These are phyloP conservation scores for Mycena citricolor DNA, from an alignment of 1,284 basidiomycete genomes.

Conservation along the genomic window DNA sequence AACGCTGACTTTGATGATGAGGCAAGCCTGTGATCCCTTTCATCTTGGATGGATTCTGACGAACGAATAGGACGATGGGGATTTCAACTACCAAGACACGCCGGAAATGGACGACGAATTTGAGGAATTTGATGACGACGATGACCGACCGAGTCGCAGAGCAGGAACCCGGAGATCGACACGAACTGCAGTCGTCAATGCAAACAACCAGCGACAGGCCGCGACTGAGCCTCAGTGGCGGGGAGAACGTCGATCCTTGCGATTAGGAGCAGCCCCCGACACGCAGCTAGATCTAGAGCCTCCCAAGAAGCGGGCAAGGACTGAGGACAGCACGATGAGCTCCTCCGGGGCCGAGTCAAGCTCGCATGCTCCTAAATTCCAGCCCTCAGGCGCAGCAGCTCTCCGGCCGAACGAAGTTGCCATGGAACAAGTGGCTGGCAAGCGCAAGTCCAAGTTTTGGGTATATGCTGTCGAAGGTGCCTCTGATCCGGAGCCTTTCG, in stretches of 20 bases:
- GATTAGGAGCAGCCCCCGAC: conserved; percentile 58
- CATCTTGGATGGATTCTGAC: no score
- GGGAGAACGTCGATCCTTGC: conserved; percentile 70
- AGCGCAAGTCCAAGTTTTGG: conserved; percentile 81
- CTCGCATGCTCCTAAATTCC: conserved; percentile 33
- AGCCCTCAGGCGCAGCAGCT: conserved; percentile 52
- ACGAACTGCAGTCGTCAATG: conserved; percentile 49
- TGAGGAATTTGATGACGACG: conserved; percentile 36
- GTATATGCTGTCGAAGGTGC: conserved; percentile 77
- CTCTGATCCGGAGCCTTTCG: conserved; percentile 32
- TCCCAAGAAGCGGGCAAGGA: conserved; percentile 65
- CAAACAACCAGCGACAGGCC: conserved; percentile 53
- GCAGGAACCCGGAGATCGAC: conserved; percentile 61
- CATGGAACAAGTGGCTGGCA: conserved; percentile 69
- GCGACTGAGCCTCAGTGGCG: conserved; percentile 60
- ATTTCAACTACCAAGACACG: conserved; percentile 39
- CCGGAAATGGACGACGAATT: conserved; percentile 37
- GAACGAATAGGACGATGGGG: conserved; percentile 61
- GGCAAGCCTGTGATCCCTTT: conserved; percentile 36
- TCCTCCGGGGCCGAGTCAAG: conserved; percentile 42
- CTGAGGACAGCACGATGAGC: conserved; percentile 67
- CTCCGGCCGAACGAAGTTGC: conserved; percentile 67
- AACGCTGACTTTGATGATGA: conserved; percentile 41
- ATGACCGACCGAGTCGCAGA: conserved; percentile 40
- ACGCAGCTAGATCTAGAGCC: conserved; percentile 48